Percentiles rank a stretch among this genome's conserved stretches.
Evolutionary conservation across 768 basidiomycete genomes (phyloP).

Genomic region (Suillus plorans): DNA sequence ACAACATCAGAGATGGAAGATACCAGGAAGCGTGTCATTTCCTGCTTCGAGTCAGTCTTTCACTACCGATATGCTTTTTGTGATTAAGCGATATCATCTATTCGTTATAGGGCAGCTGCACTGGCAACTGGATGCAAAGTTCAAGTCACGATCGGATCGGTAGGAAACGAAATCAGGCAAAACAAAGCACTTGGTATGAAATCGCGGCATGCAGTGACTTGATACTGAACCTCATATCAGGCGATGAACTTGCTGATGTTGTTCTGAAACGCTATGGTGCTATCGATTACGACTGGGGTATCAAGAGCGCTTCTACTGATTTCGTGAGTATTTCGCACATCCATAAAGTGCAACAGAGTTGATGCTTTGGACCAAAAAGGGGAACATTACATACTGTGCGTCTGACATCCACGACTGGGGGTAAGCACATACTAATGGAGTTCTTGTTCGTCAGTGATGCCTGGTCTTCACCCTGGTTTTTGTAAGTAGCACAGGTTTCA

Average conservation of each 20-base stretch:
- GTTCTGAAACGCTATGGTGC: slow-evolving; percentile 54
- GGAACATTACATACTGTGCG: slow-evolving; percentile 65
- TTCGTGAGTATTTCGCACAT: slow-evolving; percentile 49
- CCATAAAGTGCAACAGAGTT: background rate
- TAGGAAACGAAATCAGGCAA: slow-evolving; percentile 55
- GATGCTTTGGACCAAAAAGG: background rate
- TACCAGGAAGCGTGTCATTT: slow-evolving; percentile 53
- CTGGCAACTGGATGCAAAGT: slow-evolving; percentile 60
- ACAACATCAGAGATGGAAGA: slow-evolving; percentile 54
- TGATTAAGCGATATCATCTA: background rate
- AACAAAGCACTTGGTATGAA: slow-evolving; percentile 57
- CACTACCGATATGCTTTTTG: background rate
- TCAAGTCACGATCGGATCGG: slow-evolving; percentile 34
- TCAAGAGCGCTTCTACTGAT: slow-evolving; percentile 69
- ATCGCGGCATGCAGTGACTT: background rate
- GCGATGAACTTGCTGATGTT: slow-evolving; percentile 58
- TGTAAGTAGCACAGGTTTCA: slow-evolving; percentile 5
- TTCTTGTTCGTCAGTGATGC: slow-evolving; percentile 31
- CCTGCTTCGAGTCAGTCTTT: slow-evolving; percentile 62
- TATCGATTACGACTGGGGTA: slow-evolving; percentile 61
- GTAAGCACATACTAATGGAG: slow-evolving; percentile 10
- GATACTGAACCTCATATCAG: slow-evolving; percentile 30
- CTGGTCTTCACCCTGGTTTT: slow-evolving; percentile 67
- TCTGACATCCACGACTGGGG: background rate
- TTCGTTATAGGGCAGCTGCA: slow-evolving; percentile 49